Evolutionary conservation across 352 stramenopile genomes (phyloP), one percentile per base, ranked within the genome.

Genomic region (Saprolegnia parasitica): DNA sequence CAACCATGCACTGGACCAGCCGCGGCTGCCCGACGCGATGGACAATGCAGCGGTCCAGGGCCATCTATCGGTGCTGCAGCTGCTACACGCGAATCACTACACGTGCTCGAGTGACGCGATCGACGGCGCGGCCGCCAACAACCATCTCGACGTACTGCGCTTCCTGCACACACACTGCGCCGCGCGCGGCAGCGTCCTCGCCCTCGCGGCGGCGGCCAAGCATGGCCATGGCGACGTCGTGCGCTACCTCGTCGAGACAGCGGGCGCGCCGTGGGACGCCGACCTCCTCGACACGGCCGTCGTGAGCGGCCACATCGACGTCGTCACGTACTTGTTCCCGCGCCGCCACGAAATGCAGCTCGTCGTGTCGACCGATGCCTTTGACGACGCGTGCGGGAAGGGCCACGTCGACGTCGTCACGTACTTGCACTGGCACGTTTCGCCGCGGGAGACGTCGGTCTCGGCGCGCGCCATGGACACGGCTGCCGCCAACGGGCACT

Each of bases 221-320:
- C 74, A 79, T 24, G 72, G 72, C 24, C 73, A 79, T 5, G 18
- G 39, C 5, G 16, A 65, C 4, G 77, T 81, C 67, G 74, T 79
- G 54, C 52, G 68, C 18, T 81, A 71, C 68, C 47, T 81, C 5
- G 39, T 72, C 55, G 37, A 73, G 11, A 56, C 70, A 68, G 3
- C 49, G 39, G 0, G 74, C 74, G 64, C 68, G 72, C 0, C 75
- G 71, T 56, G 57, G 54, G 15, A 49, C 71, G 18, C 67, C 71
- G 32, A 67, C 72, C 11, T 49, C 20, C 73, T 81, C 72, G 49
- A 71, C n/a, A 71, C 73, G 26, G 74, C 76, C 11, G 71, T 67
- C 3, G 71, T 71, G 20, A 60, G 60, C 23, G 74, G 72, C 6
- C 66, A 75, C 64, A 60, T 81, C 18, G 37, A 67, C 21, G 56